phyloP scores from a whole-genome alignment of 176 grass and related monocot genomes.

The Hordeum vulgare region MorexV3_pseudomolecules_assembly NC_058520.1:480017334-480017833 shows the following conservation, averaged over 20 bases:
- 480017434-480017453: background rate
- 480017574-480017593: background rate
- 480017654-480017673: background rate
- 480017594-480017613: background rate
- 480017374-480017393: too few species aligned
- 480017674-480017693: background rate
- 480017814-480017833: too few species aligned
- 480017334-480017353: background rate
- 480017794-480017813: too few species aligned
- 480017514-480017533: background rate
- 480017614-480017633: background rate
- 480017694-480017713: background rate
- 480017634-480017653: background rate
- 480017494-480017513: background rate
- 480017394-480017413: background rate
- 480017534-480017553: slow-evolving; percentile 16
- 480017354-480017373: background rate
- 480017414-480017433: background rate
- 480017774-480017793: too few species aligned
- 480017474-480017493: background rate
- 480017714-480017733: background rate
- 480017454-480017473: background rate
- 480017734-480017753: background rate
- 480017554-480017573: background rate
- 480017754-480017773: too few species aligned